phyloP scores from a whole-genome alignment of 768 basidiomycete species.

The Auriscalpium orientale region DNA sequence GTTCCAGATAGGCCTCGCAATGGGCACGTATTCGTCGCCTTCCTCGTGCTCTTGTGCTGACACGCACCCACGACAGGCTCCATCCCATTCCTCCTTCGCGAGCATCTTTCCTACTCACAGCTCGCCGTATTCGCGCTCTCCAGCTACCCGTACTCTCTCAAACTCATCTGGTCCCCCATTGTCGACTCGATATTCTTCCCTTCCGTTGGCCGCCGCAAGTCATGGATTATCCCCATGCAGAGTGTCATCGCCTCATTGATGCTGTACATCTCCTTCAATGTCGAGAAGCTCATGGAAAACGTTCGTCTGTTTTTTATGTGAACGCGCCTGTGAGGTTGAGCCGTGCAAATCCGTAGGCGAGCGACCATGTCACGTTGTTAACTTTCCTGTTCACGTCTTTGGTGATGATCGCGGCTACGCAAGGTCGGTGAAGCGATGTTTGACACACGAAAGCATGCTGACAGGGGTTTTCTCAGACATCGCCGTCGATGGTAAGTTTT shows the following conservation, averaged over 20 bases:
- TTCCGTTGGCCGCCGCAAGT: conserved; percentile 87
- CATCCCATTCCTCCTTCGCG: conserved; percentile 90
- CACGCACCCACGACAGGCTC: conserved; percentile 49
- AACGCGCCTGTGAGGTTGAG: not conserved
- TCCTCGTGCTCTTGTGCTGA: not conserved
- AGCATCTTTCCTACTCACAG: conserved; percentile 95
- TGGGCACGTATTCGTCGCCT: conserved; percentile 41
- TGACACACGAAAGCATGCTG: no score
- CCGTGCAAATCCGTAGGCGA: conserved; percentile 47
- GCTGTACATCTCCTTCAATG: conserved; percentile 69
- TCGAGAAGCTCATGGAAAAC: conserved; percentile 69
- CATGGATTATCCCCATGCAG: conserved; percentile 99
- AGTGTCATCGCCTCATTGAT: conserved; percentile 78
- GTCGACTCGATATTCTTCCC: conserved; percentile 85
- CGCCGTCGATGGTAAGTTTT: conserved; percentile 81
- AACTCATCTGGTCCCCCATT: conserved; percentile 94
- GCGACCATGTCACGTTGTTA: conserved; percentile 66
- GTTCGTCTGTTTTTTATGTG: conserved; percentile 35
- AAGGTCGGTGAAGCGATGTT: conserved; percentile 47
- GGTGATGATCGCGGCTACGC: conserved; percentile 93
- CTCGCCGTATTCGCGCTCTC: conserved; percentile 90
- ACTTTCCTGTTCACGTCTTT: conserved; percentile 83
- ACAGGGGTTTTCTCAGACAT: conserved; percentile 53
- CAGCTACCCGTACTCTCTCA: conserved; percentile 93
- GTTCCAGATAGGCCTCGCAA: conserved; percentile 73